Base-by-base conservation (phyloP, 371 early-diverging fungal species). In the Rhizopus arrhizus region DNA sequence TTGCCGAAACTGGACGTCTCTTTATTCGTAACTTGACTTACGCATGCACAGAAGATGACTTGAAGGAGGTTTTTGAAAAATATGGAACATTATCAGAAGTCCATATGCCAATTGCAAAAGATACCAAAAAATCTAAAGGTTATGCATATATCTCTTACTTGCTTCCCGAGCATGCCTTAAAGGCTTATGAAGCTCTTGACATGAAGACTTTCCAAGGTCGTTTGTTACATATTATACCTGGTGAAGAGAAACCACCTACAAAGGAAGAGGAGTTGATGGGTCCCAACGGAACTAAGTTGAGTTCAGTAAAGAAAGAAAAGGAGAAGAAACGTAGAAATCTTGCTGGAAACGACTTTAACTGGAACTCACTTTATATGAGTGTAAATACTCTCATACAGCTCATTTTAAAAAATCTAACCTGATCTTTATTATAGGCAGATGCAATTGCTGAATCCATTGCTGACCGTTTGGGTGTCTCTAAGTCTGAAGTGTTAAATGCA, bases 331-430 rank as follows among this genome's bases (percentile, higher is more conserved):
- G 82, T 61, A 94, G 90, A 75, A 86, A 84, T 16, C 72, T 84
- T 50, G 90, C 92, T 10, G 83, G 81, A 41, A 90, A 85, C 65
- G 94, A 92, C 58, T 94, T 91, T 59, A 95, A 91, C 74, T 98
- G 97, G 98, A 97, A 95, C 75, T 86, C 88, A 29, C 74, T 98
- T 58, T 98, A 93, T 66, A 95, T 98, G 95, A 95, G 92, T 64
- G 91, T 89, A 81, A 65, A 82, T 62, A 47, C 32, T 61, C 3
- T 49, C 49, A 35, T 59, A 22, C 31, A 12, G 48, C n/a, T 9
- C 49, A 11, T 46, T 36, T 16, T 10, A 45, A 45, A 43, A 12
- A 53, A 13, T 9, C 32, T 43, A 38, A 40, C 64, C 53, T 29
- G 36, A 22, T 47, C n/a, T 56, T 73, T 48, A 15, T 8, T 56